Base-by-base conservation (phyloP, 305 asterid species). In the Striga hermonthica region DNA sequence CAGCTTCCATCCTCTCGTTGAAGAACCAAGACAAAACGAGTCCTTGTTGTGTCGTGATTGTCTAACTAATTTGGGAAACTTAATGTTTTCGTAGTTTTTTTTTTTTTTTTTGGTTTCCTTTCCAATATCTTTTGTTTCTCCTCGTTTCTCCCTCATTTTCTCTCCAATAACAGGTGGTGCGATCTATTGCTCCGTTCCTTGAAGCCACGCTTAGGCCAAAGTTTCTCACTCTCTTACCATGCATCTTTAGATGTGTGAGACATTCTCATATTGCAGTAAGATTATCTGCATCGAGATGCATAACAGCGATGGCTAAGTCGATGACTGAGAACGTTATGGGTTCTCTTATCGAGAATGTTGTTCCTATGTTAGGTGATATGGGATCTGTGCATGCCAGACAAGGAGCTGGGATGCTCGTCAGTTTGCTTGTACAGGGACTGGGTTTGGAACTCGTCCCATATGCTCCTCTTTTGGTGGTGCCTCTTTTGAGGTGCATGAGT, bases 341-440 rank as follows among this genome's bases (percentile, higher is more conserved):
- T 50, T 69, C 84, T 36, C 83, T 93, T 64, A 84, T 90, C 72
- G 96, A 84, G 79, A 88, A 84, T 77, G 96, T 84, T 66, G 84
- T 93, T 65, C 97, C 97, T 45, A 88, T 93, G 99, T 72, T 93
- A 74, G 91, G 99, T 69, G 97, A 93, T 64, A 75, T 81, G 86
- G 62, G 84, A 60, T 93, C 95, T 60, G 88, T 90, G 65, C 95
- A 85, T 81, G 89, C 96, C 60, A 90, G 97, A 79, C 99, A 93
- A 83, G 99, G 99, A 66, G 96, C 96, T 76, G 97, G 97, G 72
- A 93, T 93, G 97, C 97, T 93, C 72, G 95, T 93, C 68, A 93
- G 95, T 78, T 83, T 90, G 82, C 95, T 93, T 69, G 99, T 90
- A 53, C 99, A 83, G 55, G 97, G 99, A 60, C 76, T 90, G 79